Conservation (phyloP, 345 rosid genomes). For the Euphorbia peplus region DNA sequence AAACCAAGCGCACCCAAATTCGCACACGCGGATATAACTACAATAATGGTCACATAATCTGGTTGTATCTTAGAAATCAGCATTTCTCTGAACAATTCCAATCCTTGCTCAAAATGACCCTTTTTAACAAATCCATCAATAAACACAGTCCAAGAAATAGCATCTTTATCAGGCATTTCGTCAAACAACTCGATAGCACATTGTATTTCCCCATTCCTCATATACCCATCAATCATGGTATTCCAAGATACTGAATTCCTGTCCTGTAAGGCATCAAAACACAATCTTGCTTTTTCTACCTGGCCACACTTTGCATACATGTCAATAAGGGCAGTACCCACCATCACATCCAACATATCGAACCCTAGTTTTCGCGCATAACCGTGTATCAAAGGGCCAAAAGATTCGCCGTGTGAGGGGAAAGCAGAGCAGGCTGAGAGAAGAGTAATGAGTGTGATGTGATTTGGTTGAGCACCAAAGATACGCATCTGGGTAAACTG, state of each 20-base stretch:
- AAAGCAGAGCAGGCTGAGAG: conserved; percentile 51
- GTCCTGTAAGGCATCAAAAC: conserved; percentile 14
- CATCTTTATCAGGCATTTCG: conserved; percentile 28
- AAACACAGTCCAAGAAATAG: conserved; percentile 26
- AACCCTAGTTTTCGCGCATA: conserved; percentile 49
- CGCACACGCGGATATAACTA: conserved; percentile 26
- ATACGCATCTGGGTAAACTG: conserved; percentile 58
- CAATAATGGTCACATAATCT: conserved; percentile 24
- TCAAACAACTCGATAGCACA: conserved; percentile 23
- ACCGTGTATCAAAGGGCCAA: conserved; percentile 58
- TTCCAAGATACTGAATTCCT: conserved; percentile 26
- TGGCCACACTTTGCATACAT: conserved; percentile 26
- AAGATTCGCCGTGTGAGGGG: conserved; percentile 27
- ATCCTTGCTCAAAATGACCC: conserved; percentile 21
- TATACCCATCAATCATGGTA: conserved; percentile 26
- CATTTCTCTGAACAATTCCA: conserved; percentile 27
- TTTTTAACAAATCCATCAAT: conserved; percentile 29
- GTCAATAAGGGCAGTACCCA: conserved; percentile 22
- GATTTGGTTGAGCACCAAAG: conserved; percentile 57
- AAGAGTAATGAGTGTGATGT: conserved; percentile 52
- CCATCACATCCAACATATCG: conserved; percentile 23
- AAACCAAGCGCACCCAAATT: conserved; percentile 28
- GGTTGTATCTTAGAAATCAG: conserved; percentile 22
- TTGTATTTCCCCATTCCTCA: conserved; percentile 12
- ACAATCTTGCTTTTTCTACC: conserved; percentile 16